Evolutionary conservation across 345 rosid species (phyloP), one percentile per base, ranked within the genome.

Genomic region (Eucalyptus cloeziana): DNA sequence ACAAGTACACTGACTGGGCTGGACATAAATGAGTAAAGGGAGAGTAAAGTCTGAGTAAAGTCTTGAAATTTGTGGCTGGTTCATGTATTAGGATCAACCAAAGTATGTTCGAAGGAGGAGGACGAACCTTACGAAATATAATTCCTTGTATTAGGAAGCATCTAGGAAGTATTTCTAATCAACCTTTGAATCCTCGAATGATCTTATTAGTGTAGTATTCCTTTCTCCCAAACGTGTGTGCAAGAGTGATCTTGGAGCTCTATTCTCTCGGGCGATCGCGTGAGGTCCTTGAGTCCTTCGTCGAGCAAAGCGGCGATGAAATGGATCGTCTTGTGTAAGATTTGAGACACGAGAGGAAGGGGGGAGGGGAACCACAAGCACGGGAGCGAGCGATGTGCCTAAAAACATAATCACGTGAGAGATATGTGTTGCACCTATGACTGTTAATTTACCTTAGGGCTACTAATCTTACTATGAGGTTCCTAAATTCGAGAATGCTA

Each of bases 371-470:
- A 30, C 4, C 5, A 30, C 19, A 6, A 62, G 16, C 71, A 30
- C 13, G 15, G 6, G 2, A 13, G 9, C 9, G 37, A 30, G 10
- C 1, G 9, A n/a, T 3, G n/a, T 16, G 33, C 3, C 17, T 6
- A 2, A 62, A 14, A 30, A 62, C 16, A 4, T 30, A 30, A 30
- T 62, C 37, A 17, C 2, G 17, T 62, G 37, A 30, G n/a, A 30
- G 4, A 30, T 30, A 7, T 49, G 5, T 8, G 9, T 13, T 13
- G 71, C 33, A 4, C 33, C 25, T 30, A 62, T 13, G 15, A 62
- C 13, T 30, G 17, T 62, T n/a, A 62, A 62, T 30, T 30, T 62
- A 30, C 33, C 15, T 30, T 12, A 21, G 25, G 16, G 15, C 15
- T 62, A 62, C 30, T 67, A n/a, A 8, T n/a, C 9, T 15, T 2